Conservation (phyloP, 2,329 filamentous ascomycete genomes). For the Aspergillus unguis region DNA sequence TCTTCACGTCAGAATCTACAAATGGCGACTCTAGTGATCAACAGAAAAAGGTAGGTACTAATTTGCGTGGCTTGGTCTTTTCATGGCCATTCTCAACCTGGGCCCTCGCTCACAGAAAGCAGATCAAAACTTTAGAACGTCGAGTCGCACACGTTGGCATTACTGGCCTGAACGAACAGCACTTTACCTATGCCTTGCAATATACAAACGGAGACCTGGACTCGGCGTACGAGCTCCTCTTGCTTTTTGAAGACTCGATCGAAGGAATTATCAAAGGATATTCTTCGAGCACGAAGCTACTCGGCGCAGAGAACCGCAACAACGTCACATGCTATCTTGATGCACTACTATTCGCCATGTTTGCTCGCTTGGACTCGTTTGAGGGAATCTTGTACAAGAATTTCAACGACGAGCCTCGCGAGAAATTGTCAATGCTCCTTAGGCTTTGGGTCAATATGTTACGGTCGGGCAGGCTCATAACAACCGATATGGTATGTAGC, state of each 20-base stretch:
- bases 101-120: conserved; percentile 13
- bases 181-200: conserved; percentile 60
- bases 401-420: conserved; percentile 68
- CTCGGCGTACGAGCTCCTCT: conserved; percentile 71
- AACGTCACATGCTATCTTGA: conserved; percentile 95
- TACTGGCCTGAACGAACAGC: conserved; percentile 56
- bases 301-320: conserved; percentile 81
- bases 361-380: conserved; percentile 82
- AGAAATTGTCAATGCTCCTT: conserved; percentile 71
- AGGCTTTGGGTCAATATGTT: conserved; percentile 93
- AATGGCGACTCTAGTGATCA: conserved; percentile 26
- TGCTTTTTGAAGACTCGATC: conserved; percentile 75
- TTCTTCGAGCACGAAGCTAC: conserved; percentile 66
- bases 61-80: background rate
- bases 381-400: conserved; percentile 85
- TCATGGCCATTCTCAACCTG: background rate
- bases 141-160: conserved; percentile 54
- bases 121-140: conserved; percentile 54
- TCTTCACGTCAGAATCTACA: conserved; percentile 29
- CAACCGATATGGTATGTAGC: conserved; percentile 68
- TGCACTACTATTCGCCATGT: conserved; percentile 91
- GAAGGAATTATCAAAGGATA: conserved; percentile 75
- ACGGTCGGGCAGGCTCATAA: conserved; percentile 78
- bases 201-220: conserved; percentile 68
- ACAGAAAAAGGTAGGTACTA: conserved; percentile 33